These are phyloP conservation scores for Allium cepa DNA, from an alignment of 106 monocot genomes.

Conservation along the genomic window DNA sequence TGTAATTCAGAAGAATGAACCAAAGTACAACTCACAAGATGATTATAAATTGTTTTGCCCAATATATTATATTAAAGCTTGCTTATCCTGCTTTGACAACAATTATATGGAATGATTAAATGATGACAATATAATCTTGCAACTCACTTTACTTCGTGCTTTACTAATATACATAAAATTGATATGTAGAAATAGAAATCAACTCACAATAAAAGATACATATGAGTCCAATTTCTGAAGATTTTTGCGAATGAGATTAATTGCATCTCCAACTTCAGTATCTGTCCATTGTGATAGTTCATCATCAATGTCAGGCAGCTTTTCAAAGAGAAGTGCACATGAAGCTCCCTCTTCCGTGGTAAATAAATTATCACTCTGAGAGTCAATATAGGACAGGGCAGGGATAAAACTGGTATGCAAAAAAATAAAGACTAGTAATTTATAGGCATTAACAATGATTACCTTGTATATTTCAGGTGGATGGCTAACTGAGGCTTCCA, in stretches of 20 bases:
- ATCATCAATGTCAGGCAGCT: slow-evolving; percentile 32
- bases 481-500: slow-evolving; percentile 62
- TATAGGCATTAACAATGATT: slow-evolving; percentile 2
- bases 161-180: neutral
- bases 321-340: slow-evolving; percentile 55
- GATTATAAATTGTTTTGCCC: too few species aligned
- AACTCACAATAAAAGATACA: slow-evolving; percentile 63
- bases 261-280: slow-evolving; percentile 39
- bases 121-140: too few species aligned
- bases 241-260: slow-evolving; percentile 70
- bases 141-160: too few species aligned
- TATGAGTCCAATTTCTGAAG: slow-evolving; percentile 64
- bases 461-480: slow-evolving; percentile 59
- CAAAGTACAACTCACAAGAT: too few species aligned
- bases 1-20: too few species aligned
- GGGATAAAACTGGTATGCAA: neutral
- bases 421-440: neutral
- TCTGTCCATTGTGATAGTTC: slow-evolving; percentile 67
- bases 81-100: too few species aligned
- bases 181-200: neutral
- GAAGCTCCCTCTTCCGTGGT: slow-evolving; percentile 27
- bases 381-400: neutral
- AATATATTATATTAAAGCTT: too few species aligned
- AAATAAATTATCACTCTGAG: slow-evolving; percentile 36
- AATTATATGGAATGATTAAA: too few species aligned